A percentile compares a stretch with the other conserved stretches of the same genome.
Evolutionary conservation across 1,139 yeast species (phyloP).

Genomic region (Saccharomyces hybrid): DNA sequence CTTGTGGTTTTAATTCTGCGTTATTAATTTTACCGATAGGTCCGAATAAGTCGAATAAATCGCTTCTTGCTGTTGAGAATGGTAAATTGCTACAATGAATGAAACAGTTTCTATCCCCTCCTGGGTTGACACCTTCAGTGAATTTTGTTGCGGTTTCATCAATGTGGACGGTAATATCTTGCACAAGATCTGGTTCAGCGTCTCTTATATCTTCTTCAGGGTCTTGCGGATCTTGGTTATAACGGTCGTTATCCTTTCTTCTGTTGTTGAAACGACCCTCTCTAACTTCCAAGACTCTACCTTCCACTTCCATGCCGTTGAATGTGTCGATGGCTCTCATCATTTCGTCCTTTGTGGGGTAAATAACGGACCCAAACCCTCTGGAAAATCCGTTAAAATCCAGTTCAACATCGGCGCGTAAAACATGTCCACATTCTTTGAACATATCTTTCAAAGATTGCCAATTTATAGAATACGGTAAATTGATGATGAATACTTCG

Average conservation of each 20-base stretch:
- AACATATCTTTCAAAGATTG: conserved; percentile 80
- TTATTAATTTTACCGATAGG: conserved; percentile 69
- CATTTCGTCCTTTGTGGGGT: conserved; percentile 53
- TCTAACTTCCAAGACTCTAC: conserved; percentile 63
- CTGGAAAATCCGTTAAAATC: conserved; percentile 71
- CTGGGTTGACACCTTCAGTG: conserved; percentile 22
- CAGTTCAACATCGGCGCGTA: conserved; percentile 70
- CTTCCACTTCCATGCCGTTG: conserved; percentile 62
- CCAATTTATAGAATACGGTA: conserved; percentile 79
- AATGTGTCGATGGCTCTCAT: conserved; percentile 52
- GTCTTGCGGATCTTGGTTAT: conserved; percentile 10
- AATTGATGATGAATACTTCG: conserved; percentile 75
- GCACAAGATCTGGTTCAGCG: conserved; percentile 14
- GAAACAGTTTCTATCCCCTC: conserved; percentile 57
- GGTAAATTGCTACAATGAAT: conserved; percentile 78
- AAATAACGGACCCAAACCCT: conserved; percentile 79
- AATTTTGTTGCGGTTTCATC: conserved; percentile 10
- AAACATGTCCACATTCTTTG: conserved; percentile 66
- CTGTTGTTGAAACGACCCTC: conserved; percentile 42
- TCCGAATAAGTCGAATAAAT: conserved; percentile 78
- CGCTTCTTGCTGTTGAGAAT: conserved; percentile 78
- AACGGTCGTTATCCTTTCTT: conserved; percentile 9
- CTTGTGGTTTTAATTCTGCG: conserved; percentile 69
- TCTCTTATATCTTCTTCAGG: conserved; percentile 12
- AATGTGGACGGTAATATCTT: conserved; percentile 4